Base-by-base conservation (phyloP, 2,329 filamentous ascomycete species). In the Anthostomella pinea region DNA sequence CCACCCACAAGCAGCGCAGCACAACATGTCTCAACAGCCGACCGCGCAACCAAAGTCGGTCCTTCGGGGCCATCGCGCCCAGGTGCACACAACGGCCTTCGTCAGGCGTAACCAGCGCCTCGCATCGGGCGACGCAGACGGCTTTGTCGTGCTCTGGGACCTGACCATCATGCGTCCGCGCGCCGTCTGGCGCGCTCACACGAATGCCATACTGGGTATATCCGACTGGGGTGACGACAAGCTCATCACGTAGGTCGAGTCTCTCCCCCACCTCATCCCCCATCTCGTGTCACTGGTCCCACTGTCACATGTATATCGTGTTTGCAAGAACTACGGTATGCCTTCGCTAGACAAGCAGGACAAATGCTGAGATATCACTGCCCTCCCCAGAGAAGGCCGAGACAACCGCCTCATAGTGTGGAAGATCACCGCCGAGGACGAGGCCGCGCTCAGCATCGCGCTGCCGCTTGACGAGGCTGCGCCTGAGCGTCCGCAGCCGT, bases 341-440 rank as follows among this genome's bases (percentile, higher is more conserved):
- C n/a, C n/a, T n/a, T n/a, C n/a, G n/a, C n/a, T n/a, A n/a, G n/a
- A n/a, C n/a, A n/a, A n/a, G n/a, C n/a, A n/a, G n/a, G n/a, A 11
- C 30, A 10, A 26, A 42, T 25, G 16, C 46, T 48, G 33, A 49
- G 38, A 45, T 26, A 13, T 27, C 13, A 27, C 13, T 33, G 19
- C 15, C 23, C 19, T 43, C 28, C 39, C 41, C 33, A 96, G 90
- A 22, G 90, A 97, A 65, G 91, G 91, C 10, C 79, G 93, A 59
- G 93, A 98, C 59, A 85, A 93, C 59, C 86, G 82, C 55, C 73
- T 97, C 30, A 73, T 85, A 15, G 83, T 95, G 13, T 98, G 93
- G 93, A 83, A 85, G 54, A 59, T 96, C 10, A 65, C 70, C 9
- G 53, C 59, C 21, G 60, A 69, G 7, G 78, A 85, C 36, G 84